Conservation (phyloP, 1,284 basidiomycete genomes). For the Neotropicomus parvogracilis region DNA sequence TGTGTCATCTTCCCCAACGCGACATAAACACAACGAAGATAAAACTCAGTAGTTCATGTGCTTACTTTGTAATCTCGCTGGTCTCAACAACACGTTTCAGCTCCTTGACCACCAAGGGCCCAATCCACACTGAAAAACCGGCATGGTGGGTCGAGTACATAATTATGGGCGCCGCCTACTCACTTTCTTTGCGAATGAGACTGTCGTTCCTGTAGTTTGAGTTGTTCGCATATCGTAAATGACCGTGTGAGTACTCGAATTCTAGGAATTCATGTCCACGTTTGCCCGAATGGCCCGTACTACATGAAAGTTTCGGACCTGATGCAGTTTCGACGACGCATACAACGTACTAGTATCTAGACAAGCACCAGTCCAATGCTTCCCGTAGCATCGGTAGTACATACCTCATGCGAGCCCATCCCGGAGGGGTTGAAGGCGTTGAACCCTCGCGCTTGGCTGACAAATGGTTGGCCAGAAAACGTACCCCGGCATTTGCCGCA, state of each 20-base stretch:
- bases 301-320: constrained; percentile 33
- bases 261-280: constrained; percentile 98
- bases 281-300: constrained; percentile 92
- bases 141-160: not conserved
- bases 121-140: constrained; percentile 79
- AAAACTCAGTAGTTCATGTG: not conserved
- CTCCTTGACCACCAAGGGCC: constrained; percentile 88
- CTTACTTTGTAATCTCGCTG: constrained; percentile 93
- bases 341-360: constrained; percentile 80
- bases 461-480: not conserved
- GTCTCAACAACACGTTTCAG: constrained; percentile 92
- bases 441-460: not conserved
- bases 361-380: not conserved
- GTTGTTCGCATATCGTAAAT: constrained; percentile 97
- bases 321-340: not conserved
- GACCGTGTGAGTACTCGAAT: constrained; percentile 96
- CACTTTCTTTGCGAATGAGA: constrained; percentile 97
- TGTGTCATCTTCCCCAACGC: constrained; percentile 87
- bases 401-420: constrained; percentile 61
- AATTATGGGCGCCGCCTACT: constrained; percentile 34
- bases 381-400: constrained; percentile 18
- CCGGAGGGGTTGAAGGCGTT: constrained; percentile 22
- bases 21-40: not conserved
- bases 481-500: not conserved
- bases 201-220: constrained; percentile 98